Evolutionary conservation across 2,329 filamentous ascomycete species (phyloP).

Genomic region (Monosporascus sp.): DNA sequence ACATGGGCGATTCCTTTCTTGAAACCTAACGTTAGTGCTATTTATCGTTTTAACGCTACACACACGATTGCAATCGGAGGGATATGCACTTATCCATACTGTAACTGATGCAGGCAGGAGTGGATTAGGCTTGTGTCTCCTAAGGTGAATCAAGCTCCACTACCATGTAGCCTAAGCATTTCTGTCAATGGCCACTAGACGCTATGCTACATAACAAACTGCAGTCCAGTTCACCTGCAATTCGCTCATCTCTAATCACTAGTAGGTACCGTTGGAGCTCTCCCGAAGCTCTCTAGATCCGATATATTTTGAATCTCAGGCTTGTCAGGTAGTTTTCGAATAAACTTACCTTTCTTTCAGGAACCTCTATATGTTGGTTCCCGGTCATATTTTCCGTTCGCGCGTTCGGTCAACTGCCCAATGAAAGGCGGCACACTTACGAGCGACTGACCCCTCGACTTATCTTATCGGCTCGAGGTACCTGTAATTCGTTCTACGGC

Average conservation of each 20-base stretch:
- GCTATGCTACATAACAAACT: neutral
- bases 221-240: neutral
- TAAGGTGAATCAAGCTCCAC: neutral
- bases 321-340: neutral
- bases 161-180: neutral
- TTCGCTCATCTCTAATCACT: neutral
- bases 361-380: too few relatives aligned
- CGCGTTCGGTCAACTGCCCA: neutral
- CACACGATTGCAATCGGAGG: too few relatives aligned
- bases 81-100: too few relatives aligned
- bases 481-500: neutral
- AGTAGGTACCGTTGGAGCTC: neutral
- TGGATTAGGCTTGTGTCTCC: too few relatives aligned
- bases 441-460: constrained; percentile 3
- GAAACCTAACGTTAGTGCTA: too few relatives aligned
- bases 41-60: too few relatives aligned
- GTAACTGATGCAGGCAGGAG: too few relatives aligned
- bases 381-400: too few relatives aligned
- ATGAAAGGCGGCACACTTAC: neutral
- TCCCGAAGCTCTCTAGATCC: neutral
- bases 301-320: neutral
- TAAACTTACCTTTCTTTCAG: neutral
- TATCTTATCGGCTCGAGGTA: constrained; percentile 4
- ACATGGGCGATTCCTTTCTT: too few relatives aligned
- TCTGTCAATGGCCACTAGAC: neutral